Evolutionary conservation across 306 rosid species (phyloP).

Genomic region (Vigna unguiculata): DNA sequence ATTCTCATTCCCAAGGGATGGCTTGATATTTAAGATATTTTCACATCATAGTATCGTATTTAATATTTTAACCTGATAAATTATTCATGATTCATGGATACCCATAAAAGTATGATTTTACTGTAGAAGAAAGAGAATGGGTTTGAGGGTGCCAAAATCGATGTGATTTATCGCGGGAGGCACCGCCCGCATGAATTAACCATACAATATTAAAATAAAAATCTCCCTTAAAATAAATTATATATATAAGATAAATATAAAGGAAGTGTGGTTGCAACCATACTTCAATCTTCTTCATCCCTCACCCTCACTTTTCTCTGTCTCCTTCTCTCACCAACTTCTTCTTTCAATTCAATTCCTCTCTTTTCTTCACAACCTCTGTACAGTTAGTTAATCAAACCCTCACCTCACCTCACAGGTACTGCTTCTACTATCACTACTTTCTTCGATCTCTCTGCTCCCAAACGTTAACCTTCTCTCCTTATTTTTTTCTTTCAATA

Average conservation of each 20-base stretch:
- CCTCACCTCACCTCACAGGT: conserved; percentile 43
- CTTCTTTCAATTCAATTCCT: conserved; percentile 31
- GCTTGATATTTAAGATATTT: conserved; percentile 49
- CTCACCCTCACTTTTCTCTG: neutral
- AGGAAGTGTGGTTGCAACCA: conserved; percentile 34
- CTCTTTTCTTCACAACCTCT: neutral
- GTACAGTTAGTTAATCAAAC: conserved; percentile 42
- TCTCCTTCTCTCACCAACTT: conserved; percentile 15
- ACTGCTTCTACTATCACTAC: conserved; percentile 7
- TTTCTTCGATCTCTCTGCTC: neutral
- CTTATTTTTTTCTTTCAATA: neutral
- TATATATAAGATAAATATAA: conserved; percentile 34
- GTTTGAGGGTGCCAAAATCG: conserved; percentile 50
- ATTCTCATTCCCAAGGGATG: conserved; percentile 39
- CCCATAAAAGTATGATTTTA: neutral
- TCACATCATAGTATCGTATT: neutral
- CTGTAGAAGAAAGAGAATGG: neutral
- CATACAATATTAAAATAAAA: conserved; percentile 38
- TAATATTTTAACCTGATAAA: neutral
- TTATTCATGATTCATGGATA: neutral
- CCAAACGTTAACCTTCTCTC: neutral
- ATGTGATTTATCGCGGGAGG: conserved; percentile 65
- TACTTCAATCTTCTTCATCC: conserved; percentile 28
- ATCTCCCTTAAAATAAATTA: neutral
- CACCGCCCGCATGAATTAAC: conserved; percentile 70